Evolutionary conservation across 257 asterid species (phyloP).

Genomic region (Striga asiatica): DNA sequence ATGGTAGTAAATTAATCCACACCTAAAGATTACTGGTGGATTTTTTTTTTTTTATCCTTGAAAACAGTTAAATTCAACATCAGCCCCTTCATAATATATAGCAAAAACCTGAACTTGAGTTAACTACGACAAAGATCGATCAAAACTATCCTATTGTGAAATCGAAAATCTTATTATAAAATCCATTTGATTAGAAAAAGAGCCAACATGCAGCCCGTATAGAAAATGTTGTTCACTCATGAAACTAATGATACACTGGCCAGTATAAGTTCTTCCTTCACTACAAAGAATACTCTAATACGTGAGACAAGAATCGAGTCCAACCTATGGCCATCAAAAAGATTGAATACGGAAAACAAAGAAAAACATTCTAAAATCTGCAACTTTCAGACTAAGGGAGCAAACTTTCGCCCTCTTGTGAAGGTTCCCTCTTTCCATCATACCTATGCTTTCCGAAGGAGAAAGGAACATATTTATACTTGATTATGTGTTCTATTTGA

Average conservation of each 20-base stretch:
- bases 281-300: background rate
- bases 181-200: background rate
- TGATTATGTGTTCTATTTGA: slow-evolving; percentile 40
- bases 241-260: background rate
- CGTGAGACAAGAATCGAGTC: background rate
- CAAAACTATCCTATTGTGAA: background rate
- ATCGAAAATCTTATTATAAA: background rate
- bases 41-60: too few species aligned
- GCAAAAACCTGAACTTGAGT: background rate
- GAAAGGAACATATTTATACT: slow-evolving; percentile 37
- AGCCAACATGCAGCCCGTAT: background rate
- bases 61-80: background rate
- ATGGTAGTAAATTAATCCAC: too few species aligned
- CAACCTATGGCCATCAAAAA: background rate
- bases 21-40: too few species aligned
- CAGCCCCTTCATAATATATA: background rate
- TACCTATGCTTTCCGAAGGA: slow-evolving; percentile 44
- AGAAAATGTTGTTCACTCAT: background rate
- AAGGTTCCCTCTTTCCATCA: slow-evolving; percentile 26
- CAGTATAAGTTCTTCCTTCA: background rate
- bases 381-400: slow-evolving; percentile 9
- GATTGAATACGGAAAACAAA: background rate
- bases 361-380: background rate
- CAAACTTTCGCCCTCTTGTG: slow-evolving; percentile 21
- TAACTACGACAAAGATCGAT: background rate